Conservation (phyloP, 1,139 yeast species). For the Suhomyces guaymorum region DNA sequence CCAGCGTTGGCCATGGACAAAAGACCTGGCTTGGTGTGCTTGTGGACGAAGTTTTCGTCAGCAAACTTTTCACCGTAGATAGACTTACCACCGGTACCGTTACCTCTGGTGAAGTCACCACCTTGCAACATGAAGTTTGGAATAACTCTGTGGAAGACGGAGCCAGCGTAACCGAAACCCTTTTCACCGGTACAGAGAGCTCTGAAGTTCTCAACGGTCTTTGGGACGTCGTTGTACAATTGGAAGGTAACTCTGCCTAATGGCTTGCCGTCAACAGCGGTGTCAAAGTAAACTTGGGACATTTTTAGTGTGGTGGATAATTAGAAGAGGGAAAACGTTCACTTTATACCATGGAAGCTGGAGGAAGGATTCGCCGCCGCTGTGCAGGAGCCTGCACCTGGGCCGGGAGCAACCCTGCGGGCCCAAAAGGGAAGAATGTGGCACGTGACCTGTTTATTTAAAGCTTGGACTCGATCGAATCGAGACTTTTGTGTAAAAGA, state of each 20-base stretch:
- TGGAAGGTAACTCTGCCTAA: slow-evolving; percentile 79
- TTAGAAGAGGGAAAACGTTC: slow-evolving; percentile 5
- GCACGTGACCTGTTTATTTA: too few species aligned
- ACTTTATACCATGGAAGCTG: slow-evolving; percentile 6
- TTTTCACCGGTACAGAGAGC: slow-evolving; percentile 96
- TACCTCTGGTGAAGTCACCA: slow-evolving; percentile 95
- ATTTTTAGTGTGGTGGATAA: slow-evolving; percentile 22
- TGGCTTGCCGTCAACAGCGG: slow-evolving; percentile 62
- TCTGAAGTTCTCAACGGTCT: slow-evolving; percentile 98
- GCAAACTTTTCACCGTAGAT: slow-evolving; percentile 95
- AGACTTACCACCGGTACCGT: slow-evolving; percentile 98
- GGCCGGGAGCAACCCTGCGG: too few species aligned
- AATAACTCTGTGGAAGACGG: slow-evolving; percentile 97
- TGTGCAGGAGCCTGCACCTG: slow-evolving; percentile 4
- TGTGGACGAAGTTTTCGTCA: slow-evolving; percentile 89
- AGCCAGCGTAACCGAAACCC: slow-evolving; percentile 91
- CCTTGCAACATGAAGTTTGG: slow-evolving; percentile 99
- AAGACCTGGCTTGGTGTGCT: slow-evolving; percentile 90
- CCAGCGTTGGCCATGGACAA: slow-evolving; percentile 99
- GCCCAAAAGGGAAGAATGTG: too few species aligned
- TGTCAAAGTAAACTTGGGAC: slow-evolving; percentile 75
- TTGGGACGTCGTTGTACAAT: slow-evolving; percentile 93
- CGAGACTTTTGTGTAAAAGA: too few species aligned
- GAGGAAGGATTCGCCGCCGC: slow-evolving; percentile 1
- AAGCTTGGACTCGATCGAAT: too few species aligned